Conservation (phyloP, 345 rosid genomes). For the Excoecaria agallocha region DNA sequence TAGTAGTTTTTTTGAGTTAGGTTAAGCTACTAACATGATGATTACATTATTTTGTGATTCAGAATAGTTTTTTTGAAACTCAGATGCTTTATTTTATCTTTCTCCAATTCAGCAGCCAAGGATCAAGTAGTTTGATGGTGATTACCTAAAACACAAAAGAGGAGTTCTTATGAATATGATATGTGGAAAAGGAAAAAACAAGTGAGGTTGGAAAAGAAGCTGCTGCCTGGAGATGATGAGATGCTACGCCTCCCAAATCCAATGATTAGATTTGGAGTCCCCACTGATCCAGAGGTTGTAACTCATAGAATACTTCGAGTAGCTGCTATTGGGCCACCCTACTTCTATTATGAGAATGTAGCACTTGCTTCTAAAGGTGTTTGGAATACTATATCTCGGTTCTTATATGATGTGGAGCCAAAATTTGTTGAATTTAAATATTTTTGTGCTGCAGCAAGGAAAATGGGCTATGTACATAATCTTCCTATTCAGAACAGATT, state of each 20-base stretch:
- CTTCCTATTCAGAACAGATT: conserved; percentile 62
- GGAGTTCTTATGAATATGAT: conserved; percentile 34
- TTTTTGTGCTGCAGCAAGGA: conserved; percentile 85
- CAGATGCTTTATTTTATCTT: not conserved
- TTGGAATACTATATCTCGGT: conserved; percentile 79
- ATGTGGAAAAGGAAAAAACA: conserved; percentile 30
- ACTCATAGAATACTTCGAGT: conserved; percentile 51
- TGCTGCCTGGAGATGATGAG: conserved; percentile 41
- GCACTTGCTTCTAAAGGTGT: conserved; percentile 90
- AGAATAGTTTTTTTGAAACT: not conserved
- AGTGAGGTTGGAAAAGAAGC: conserved; percentile 26
- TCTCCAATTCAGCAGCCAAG: conserved; percentile 35
- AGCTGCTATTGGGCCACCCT: conserved; percentile 65
- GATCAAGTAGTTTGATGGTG: conserved; percentile 21
- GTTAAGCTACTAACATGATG: not conserved
- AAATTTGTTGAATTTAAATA: conserved; percentile 80
- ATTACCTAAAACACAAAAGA: conserved; percentile 47
- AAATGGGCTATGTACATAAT: conserved; percentile 84
- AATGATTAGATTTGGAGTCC: conserved; percentile 89
- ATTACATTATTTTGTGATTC: no score
- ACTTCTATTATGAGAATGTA: conserved; percentile 84
- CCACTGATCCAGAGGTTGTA: conserved; percentile 34
- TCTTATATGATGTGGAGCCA: conserved; percentile 62
- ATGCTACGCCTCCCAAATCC: conserved; percentile 70
- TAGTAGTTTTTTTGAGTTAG: not conserved